Evolutionary conservation across 805 yeast genomes (phyloP).

Genomic region (Danielia oregonensis): DNA sequence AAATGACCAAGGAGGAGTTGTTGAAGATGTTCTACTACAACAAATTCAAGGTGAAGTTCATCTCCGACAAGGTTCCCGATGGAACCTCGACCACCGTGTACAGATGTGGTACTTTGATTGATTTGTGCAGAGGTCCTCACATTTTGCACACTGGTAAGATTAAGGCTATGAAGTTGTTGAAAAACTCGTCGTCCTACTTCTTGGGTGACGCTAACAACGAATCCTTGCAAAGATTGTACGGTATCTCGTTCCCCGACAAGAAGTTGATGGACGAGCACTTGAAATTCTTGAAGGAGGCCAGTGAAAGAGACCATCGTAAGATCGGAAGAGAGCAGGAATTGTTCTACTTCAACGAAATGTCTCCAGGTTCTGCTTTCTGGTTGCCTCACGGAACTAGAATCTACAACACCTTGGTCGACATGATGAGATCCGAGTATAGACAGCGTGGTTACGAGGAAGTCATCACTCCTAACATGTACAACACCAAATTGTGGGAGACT

Average conservation of each 20-base stretch:
- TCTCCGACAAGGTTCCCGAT: conserved; percentile 87
- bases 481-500: conserved; percentile 95
- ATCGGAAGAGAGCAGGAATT: conserved; percentile 96
- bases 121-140: conserved; percentile 96
- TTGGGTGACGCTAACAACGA: conserved; percentile 90
- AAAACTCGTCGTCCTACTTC: conserved; percentile 95
- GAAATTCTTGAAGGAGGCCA: conserved; percentile 93
- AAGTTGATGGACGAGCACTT: conserved; percentile 91
- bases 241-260: conserved; percentile 98
- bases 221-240: conserved; percentile 94
- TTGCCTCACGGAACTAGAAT: conserved; percentile 98
- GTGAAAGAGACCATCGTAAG: conserved; percentile 92
- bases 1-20: conserved; percentile 85
- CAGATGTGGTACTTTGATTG: conserved; percentile 96
- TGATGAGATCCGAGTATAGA: conserved; percentile 80
- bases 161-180: conserved; percentile 88
- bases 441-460: conserved; percentile 97
- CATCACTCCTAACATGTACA: conserved; percentile 98
- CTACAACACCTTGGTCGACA: conserved; percentile 79
- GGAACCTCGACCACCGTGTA: conserved; percentile 95
- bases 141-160: conserved; percentile 96
- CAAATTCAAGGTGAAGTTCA: conserved; percentile 89
- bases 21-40: conserved; percentile 93
- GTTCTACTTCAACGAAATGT: conserved; percentile 91
- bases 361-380: conserved; percentile 99